Evolutionary conservation across 176 grass and related monocot species (phyloP), one percentile per base, ranked within the genome.

Genomic region (Canna indica): DNA sequence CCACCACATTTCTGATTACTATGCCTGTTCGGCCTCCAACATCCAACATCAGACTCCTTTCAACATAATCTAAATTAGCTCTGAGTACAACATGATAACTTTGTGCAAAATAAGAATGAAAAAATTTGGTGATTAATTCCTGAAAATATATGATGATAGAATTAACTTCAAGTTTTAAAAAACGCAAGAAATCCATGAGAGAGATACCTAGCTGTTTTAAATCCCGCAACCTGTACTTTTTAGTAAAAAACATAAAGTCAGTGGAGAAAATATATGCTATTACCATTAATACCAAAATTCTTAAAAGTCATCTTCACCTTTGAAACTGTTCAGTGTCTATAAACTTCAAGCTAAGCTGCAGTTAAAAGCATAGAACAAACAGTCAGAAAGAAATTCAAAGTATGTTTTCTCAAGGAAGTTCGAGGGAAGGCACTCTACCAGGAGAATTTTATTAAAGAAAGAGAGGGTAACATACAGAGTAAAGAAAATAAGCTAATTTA

Each of bases 281-380:
- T 47, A 46, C 64, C 13, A 77, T 72, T 41, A 72, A 5, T 47
- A 32, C 31, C 54, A 36, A 13, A 46, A 13, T 38, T 68, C 69
- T 68, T 29, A 6, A 42, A 32, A 81, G 28, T 27, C 5, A 62
- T 32, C 33, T 9, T 36, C 62, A 91, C 91, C 93, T 91, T 77
- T 97, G 88, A 65, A 97, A 97, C 33, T 91, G 85, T 78, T 97
- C 88, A 0, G 88, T 97, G 69, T 97, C 93, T 4, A 97, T 90
- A 75, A 97, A 97, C 65, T 85, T 75, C 69, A 91, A 67, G 69
- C 88, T 90, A 30, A 96, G 71, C 93, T 96, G 88, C 52, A 80
- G 29, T 44, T 57, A 10, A 41, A 71, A 36, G 60, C 8, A 75
- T 36, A 56, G 28, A 27, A 4, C 17, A 68, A 67, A 54, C 3